Evolutionary conservation across 495 filamentous ascomycete genomes (phyloP).

Genomic region (Tuber umbilicatum): DNA sequence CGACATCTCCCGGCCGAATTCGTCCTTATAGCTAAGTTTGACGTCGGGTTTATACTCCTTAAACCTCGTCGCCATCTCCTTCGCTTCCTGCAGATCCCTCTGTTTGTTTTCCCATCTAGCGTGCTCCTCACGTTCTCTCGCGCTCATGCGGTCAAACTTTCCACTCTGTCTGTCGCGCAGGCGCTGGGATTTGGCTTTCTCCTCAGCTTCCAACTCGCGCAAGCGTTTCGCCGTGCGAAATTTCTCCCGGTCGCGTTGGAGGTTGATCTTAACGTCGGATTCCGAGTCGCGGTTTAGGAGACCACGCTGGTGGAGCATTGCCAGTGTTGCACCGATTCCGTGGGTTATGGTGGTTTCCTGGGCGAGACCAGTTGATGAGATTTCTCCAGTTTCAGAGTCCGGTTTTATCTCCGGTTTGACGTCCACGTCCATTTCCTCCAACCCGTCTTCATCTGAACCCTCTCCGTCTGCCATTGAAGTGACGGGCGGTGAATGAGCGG

Average conservation of each 20-base stretch:
- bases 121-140: constrained; percentile 83
- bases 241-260: constrained; percentile 65
- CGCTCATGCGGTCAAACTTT: constrained; percentile 76
- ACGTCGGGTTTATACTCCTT: constrained; percentile 83
- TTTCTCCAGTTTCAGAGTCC: constrained; percentile 46
- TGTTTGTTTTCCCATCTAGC: constrained; percentile 77
- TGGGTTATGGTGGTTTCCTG: constrained; percentile 71
- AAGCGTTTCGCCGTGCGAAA: constrained; percentile 74
- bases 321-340: constrained; percentile 74
- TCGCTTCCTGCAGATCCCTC: constrained; percentile 73
- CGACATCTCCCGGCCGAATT: constrained; percentile 72
- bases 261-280: constrained; percentile 57
- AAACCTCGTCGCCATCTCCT: constrained; percentile 75
- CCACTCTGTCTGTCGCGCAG: constrained; percentile 78
- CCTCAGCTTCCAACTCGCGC: constrained; percentile 67
- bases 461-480: constrained; percentile 43
- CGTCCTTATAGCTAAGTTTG: constrained; percentile 83
- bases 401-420: constrained; percentile 48
- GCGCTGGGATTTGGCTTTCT: constrained; percentile 70
- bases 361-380: constrained; percentile 69
- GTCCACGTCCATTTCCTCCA: constrained; percentile 54
- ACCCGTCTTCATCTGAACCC: constrained; percentile 39
- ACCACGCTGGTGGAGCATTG: constrained; percentile 74
- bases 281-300: constrained; percentile 59
- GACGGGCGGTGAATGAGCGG: constrained; percentile 32